These are phyloP conservation scores for Curvularia eragrostidis DNA, from an alignment of 2,329 filamentous ascomycete genomes.

Conservation along the genomic window DNA sequence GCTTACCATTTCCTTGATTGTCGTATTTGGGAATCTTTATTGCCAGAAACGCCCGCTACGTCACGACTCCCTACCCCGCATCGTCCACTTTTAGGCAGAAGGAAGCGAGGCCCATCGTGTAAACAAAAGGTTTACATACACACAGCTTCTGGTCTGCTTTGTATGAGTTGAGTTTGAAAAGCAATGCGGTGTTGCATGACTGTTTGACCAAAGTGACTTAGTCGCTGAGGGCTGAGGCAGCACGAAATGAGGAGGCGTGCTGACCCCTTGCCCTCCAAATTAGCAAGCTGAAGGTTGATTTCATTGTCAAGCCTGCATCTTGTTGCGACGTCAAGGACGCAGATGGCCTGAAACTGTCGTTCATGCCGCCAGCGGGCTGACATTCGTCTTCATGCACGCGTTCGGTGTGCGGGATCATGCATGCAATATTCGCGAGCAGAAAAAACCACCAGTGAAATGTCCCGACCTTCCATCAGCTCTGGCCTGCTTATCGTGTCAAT, in stretches of 20 bases:
- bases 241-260: background rate
- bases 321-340: background rate
- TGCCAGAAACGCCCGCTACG: background rate
- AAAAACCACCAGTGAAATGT: conserved; percentile 1
- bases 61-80: conserved; percentile 1
- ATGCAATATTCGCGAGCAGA: conserved; percentile 7
- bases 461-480: background rate
- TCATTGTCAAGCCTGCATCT: background rate
- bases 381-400: conserved; percentile 6
- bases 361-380: background rate
- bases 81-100: background rate
- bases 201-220: background rate
- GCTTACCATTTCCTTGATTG: background rate
- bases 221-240: background rate
- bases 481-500: background rate
- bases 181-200: background rate
- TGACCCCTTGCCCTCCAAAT: background rate
- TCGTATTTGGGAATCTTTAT: background rate
- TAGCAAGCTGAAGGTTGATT: background rate
- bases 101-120: background rate
- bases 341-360: background rate
- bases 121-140: background rate
- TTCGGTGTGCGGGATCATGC: conserved; percentile 8
- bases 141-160: background rate
- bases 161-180: background rate